phyloP scores from a whole-genome alignment of 2,329 filamentous ascomycete genomes.

The Verticillium longisporum region DNA sequence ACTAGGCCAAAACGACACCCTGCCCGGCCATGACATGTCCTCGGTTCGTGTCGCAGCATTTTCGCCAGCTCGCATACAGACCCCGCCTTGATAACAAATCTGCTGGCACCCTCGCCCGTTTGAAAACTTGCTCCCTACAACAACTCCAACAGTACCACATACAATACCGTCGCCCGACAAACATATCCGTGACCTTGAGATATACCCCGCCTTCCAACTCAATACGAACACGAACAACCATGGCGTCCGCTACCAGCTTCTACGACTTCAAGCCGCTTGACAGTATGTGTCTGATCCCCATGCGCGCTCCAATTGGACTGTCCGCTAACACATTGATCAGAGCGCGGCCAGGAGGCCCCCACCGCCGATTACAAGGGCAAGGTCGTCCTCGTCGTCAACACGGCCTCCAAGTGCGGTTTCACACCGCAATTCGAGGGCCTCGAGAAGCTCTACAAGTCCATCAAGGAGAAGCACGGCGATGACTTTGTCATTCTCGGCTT shows the following conservation, averaged over 20 bases:
- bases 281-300: slow-evolving; percentile 37
- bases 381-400: slow-evolving; percentile 94
- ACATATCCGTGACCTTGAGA: neutral
- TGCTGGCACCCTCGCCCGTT: neutral
- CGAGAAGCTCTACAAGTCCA: slow-evolving; percentile 78
- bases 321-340: slow-evolving; percentile 31
- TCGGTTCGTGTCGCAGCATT: neutral
- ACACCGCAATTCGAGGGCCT: slow-evolving; percentile 91
- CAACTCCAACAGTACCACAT: neutral
- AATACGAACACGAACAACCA: slow-evolving; percentile 9
- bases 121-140: neutral
- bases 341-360: slow-evolving; percentile 65
- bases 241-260: slow-evolving; percentile 45
- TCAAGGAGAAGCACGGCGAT: slow-evolving; percentile 62
- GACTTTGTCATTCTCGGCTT: slow-evolving; percentile 89
- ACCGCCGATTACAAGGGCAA: slow-evolving; percentile 76
- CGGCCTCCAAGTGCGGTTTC: slow-evolving; percentile 97
- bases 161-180: neutral
- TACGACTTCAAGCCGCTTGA: slow-evolving; percentile 82
- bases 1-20: neutral
- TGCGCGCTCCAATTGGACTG: neutral
- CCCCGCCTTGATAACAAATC: neutral
- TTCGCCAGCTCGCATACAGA: neutral
- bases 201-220: neutral
- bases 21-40: neutral